Evolutionary conservation across 169 alveolate genomes (phyloP).

Genomic region (Amoebophrya sp.): DNA sequence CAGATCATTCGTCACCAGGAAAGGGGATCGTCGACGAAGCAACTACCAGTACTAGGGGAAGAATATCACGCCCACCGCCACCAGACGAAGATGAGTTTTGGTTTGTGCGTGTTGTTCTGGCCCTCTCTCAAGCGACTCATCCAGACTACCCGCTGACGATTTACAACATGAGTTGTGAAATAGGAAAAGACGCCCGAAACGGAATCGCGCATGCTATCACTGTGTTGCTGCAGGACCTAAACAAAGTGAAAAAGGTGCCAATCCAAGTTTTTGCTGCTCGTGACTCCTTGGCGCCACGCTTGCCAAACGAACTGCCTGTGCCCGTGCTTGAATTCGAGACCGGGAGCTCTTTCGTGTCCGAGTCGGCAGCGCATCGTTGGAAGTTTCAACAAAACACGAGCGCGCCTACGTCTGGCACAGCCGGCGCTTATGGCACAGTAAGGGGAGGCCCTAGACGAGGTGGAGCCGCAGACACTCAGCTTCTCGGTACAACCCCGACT

Average conservation of each 20-base stretch:
- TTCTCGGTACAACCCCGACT: not conserved
- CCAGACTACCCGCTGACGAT: constrained; percentile 7
- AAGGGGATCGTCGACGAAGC: not conserved
- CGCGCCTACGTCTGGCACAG: too few species aligned
- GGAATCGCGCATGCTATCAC: not conserved
- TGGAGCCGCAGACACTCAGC: not conserved
- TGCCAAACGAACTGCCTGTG: not conserved
- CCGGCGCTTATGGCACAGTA: not conserved
- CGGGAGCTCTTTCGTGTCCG: too few species aligned
- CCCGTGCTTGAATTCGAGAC: not conserved
- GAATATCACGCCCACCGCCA: too few species aligned
- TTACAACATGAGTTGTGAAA: not conserved
- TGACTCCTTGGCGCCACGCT: not conserved
- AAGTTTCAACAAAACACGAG: too few species aligned
- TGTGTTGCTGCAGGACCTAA: not conserved
- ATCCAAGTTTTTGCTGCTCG: not conserved
- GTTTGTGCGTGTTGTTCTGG: not conserved
- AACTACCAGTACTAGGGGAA: not conserved
- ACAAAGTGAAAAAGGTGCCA: not conserved
- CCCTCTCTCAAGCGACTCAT: not conserved
- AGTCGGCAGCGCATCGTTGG: too few species aligned
- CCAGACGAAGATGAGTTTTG: not conserved
- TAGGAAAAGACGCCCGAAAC: not conserved
- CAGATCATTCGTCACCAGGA: not conserved
- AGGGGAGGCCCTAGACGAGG: not conserved